Evolutionary conservation across 768 basidiomycete species (phyloP), one percentile per base, ranked within the genome.

Genomic region (Melanogaster broomeanus): DNA sequence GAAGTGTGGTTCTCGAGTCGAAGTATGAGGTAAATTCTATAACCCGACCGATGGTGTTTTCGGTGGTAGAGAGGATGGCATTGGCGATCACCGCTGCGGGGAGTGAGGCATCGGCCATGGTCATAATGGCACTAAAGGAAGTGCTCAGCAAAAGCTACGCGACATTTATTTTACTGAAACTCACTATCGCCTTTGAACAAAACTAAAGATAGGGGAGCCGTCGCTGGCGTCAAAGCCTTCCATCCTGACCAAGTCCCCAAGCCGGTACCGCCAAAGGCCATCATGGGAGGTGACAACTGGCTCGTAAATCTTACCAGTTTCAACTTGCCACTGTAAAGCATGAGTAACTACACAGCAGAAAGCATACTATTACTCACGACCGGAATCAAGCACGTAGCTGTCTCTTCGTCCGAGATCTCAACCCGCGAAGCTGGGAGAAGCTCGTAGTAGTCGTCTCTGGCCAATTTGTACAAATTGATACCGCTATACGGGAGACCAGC

Each of bases 251-350:
- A 51, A 18, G 31, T 51, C 50, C 24, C 50, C 50, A 9, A 51
- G 50, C 16, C 50, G 42, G 33, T 51, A 45, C 9, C 50, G 33
- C 50, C 50, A 51, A 21, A 51, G 24, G 13, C 50, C 50, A 18
- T 51, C 42, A 7, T 22, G 25, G 16, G 45, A 39, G 34, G 51
- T 52, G 10, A 52, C 4, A 9, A 52, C 39, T 12, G 31, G 30
- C 25, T 52, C 51, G 45, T 52, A 52, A 7, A 24, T 28, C 30
- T 41, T 41, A 8, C 45, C 45, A 22, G 51, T n/a, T 24, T 47
- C 38, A 19, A 19, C 16, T 31, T 47, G 33, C 51, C 51, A 52
- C 51, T 52, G 21, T 8, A 37, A 11, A 13, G n/a, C 12, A 31
- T 42, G 21, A 49, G 31, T 13, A 4, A 42, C 4, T 39, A 37